Conservation (phyloP, 441 rosid genomes). For the California macrophylla region DNA sequence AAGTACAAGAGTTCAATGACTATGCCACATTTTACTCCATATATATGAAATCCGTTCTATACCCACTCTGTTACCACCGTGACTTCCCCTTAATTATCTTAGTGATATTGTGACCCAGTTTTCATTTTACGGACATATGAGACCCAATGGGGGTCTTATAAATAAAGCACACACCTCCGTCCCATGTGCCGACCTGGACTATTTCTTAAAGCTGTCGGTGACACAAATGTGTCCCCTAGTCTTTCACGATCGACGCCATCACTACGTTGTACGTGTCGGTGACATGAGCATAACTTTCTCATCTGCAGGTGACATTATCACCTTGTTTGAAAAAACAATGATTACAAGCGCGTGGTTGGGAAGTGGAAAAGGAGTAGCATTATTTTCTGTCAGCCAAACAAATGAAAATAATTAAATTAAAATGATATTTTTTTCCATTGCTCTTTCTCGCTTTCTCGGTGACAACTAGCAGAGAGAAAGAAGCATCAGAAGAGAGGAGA, state of each 20-base stretch:
- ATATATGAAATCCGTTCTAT: too few relatives aligned
- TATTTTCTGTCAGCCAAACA: background rate
- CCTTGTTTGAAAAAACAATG: background rate
- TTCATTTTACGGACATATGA: background rate
- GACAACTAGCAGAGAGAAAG: conserved; percentile 7
- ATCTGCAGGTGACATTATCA: background rate
- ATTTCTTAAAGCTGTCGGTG: background rate
- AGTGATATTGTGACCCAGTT: too few relatives aligned
- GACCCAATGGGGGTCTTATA: background rate
- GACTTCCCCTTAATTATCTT: too few relatives aligned
- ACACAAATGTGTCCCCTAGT: background rate
- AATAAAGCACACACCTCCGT: background rate
- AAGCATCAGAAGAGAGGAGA: conserved; percentile 12
- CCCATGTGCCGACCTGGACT: background rate
- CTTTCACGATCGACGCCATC: background rate
- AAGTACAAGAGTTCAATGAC: too few relatives aligned
- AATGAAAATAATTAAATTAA: background rate
- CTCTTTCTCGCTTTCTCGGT: background rate
- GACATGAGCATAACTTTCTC: background rate
- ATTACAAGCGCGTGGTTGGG: background rate
- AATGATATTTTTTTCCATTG: background rate
- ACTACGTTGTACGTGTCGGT: background rate
- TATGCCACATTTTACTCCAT: too few relatives aligned
- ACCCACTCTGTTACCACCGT: too few relatives aligned
- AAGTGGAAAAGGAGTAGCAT: background rate